Base-by-base conservation (phyloP, 352 stramenopile species). In the Pythium brachiatum region DNA sequence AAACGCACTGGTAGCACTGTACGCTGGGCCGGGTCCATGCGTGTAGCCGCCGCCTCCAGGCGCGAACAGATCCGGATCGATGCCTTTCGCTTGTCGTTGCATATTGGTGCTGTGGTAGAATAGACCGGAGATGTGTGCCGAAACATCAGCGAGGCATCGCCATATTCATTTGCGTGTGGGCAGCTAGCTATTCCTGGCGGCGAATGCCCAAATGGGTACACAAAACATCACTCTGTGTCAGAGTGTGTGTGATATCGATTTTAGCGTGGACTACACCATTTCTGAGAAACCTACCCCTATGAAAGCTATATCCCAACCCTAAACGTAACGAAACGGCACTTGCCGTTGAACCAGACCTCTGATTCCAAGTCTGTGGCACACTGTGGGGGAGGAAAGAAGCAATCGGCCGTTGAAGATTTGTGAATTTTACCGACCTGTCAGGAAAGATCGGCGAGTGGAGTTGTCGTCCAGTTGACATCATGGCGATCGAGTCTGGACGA, bases 31-130 rank as follows among this genome's bases (percentile, higher is more conserved):
- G 32, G 62, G 62, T 11, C 31, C 20, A 27, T 26, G 27, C 8
- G 48, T 26, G 20, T 46, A 66, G 25, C 60, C 54, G 4, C 53
- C 26, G 15, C 36, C 25, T 5, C 21, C 65, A 64, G 77, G 75
- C n/a, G 72, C 63, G 56, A 90, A 89, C 18, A 88, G 61, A n/a
- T 88, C 79, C 15, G 70, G 69, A 55, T 88, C 75, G 5, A 79
- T 58, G 15, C 68, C 75, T 57, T 68, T 66, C 15, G 27, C 44
- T 38, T 75, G 71, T 15, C 69, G 73, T 36, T 80, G 72, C 64
- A 75, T 86, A n/a, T 53, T 65, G 32, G 7, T 20, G 21, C 25
- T 31, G 20, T 51, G 25, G 12, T 20, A 5, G 20, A 51, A 7
- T 20, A 12, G 43, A 29, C 23, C 6, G 25, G 20, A 16, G 13